Conservation (phyloP, 1,284 basidiomycete species). For the Boletus semigastroideus region DNA sequence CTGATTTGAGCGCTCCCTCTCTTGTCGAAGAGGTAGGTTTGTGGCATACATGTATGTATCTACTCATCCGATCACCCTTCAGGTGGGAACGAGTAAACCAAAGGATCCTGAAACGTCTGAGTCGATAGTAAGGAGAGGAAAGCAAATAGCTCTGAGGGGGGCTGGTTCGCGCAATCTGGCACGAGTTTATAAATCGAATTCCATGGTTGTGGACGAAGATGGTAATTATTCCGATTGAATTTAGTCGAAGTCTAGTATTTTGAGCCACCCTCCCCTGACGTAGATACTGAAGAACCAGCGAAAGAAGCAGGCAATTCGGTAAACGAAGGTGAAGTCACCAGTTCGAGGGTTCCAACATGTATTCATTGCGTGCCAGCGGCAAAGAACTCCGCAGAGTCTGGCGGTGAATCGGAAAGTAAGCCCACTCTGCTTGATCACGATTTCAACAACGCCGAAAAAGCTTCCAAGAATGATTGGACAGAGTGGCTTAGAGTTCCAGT, state of each 20-base stretch:
- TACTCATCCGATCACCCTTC: slow-evolving; percentile 1
- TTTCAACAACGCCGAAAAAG: slow-evolving; percentile 18
- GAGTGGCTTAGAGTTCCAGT: background rate
- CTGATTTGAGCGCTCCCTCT: background rate
- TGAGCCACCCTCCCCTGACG: background rate
- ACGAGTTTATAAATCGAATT: background rate
- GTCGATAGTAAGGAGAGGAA: slow-evolving; percentile 2
- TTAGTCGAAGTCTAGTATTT: background rate
- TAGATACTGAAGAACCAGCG: too few species aligned
- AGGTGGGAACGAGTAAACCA: slow-evolving; percentile 9
- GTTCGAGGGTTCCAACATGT: background rate
- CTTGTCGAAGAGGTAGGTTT: slow-evolving; percentile 12
- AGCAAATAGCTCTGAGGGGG: background rate
- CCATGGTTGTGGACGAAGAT: slow-evolving; percentile 6
- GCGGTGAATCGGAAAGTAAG: slow-evolving; percentile 14
- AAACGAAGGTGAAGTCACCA: slow-evolving; percentile 14
- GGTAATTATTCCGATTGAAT: slow-evolving; percentile 8
- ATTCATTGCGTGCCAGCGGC: slow-evolving; percentile 5
- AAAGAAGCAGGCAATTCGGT: background rate
- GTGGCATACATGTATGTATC: background rate
- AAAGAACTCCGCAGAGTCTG: background rate
- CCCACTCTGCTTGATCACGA: background rate
- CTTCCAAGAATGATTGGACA: background rate
- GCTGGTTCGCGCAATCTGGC: too few species aligned
- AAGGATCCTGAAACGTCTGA: background rate